Evolutionary conservation across 495 filamentous ascomycete species (phyloP), one percentile per base, ranked within the genome.

Genomic region (Lophiotrema nucula): DNA sequence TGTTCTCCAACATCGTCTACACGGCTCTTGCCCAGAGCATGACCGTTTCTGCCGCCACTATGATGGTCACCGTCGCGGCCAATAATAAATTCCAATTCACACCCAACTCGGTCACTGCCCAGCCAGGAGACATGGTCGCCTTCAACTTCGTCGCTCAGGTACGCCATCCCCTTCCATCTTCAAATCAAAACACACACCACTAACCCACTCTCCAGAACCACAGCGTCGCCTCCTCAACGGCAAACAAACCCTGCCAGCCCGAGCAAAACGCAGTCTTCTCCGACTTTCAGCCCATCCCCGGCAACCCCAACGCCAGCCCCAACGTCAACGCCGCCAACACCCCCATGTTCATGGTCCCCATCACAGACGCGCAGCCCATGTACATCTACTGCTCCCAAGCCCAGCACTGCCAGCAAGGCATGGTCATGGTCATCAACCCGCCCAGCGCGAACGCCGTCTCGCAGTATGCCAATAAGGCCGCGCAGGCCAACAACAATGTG

Each of bases 361-460:
- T 55, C n/a, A 21, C 24, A 2, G 51, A 55, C 25, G 13, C 51
- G n/a, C 23, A 46, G 4, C 51, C 51, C 3, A 46, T 55, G 41
- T 55, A 55, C 41, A 55, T 55, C 21, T 55, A 55, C 33, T 55
- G 51, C 33, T 55, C 51, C 3, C 51, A 55, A 16, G 51, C 51
- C 8, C 51, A 55, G 51, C 51, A 55, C 23, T 55, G 51, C 39
- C 51, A 55, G 41, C 51, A 55, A 23, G 51, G 51, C 10, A 55
- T 55, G 51, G 51, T 55, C 39, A 55, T 55, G 51, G 51, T 55
- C 6, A 55, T 55, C 23, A 55, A 55, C 51, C 51, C 51, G n/a
- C 51, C 51, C 22, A 5, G 25, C 51, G 8, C 8, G 31, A 6
- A 25, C 16, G 19, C 12, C 23, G 25, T 6, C 21, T 13, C 22